These are phyloP conservation scores for Plenodomus tracheiphilus DNA, from an alignment of 2,329 filamentous ascomycete species.

Conservation along the genomic window DNA sequence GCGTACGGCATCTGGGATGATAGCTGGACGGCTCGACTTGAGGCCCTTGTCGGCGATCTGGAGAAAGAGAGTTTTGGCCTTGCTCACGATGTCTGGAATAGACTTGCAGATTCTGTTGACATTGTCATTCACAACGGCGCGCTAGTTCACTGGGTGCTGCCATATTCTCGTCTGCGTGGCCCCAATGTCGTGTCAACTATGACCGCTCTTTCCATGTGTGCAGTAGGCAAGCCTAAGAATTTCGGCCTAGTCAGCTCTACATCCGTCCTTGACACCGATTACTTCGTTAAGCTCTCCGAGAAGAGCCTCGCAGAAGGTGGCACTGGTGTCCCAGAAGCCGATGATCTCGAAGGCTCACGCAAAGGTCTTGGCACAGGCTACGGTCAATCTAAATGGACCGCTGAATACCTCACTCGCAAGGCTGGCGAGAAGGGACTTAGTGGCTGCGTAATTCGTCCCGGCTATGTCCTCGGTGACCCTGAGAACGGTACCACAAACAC, in stretches of 20 bases:
- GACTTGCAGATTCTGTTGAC: constrained; percentile 68
- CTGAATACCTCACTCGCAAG: constrained; percentile 72
- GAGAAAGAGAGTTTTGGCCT: constrained; percentile 74
- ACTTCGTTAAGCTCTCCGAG: constrained; percentile 76
- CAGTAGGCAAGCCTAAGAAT: constrained; percentile 74
- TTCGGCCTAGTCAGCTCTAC: constrained; percentile 85
- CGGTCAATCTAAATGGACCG: constrained; percentile 87
- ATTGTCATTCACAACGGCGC: constrained; percentile 74
- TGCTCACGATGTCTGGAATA: constrained; percentile 66
- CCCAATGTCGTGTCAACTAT: constrained; percentile 83
- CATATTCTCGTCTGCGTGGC: constrained; percentile 70
- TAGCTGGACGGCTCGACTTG: constrained; percentile 67
- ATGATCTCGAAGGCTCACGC: constrained; percentile 76
- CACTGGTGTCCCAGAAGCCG: constrained; percentile 69
- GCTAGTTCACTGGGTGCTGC: constrained; percentile 76
- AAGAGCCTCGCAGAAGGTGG: constrained; percentile 63
- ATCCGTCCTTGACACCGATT: constrained; percentile 76
- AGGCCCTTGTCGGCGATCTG: constrained; percentile 73
- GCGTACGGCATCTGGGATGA: constrained; percentile 81
- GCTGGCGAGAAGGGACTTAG: constrained; percentile 76
- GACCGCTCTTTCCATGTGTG: constrained; percentile 74
- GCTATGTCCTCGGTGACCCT: constrained; percentile 80
- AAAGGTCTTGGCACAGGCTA: constrained; percentile 83
- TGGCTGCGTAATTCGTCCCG: constrained; percentile 77
- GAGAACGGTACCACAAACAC: constrained; percentile 71